Percentiles rank a stretch among this genome's conserved stretches.
Evolutionary conservation across 2,329 filamentous ascomycete species (phyloP).

Genomic region (Neurospora sp.): DNA sequence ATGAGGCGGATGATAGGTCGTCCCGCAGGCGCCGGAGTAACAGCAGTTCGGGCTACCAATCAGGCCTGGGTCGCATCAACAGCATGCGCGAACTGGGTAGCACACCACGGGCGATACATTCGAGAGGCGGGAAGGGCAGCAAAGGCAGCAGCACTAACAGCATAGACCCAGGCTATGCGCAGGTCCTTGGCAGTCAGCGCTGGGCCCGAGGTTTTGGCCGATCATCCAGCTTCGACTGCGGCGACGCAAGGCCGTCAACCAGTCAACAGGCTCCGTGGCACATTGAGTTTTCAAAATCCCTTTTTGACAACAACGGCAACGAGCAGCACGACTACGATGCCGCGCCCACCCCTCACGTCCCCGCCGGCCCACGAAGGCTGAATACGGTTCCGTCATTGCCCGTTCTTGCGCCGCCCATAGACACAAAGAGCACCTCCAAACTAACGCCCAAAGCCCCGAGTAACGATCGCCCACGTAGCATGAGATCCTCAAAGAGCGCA

Average conservation of each 20-base stretch:
- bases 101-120: constrained; percentile 37
- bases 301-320: constrained; percentile 36
- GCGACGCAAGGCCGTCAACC: constrained; percentile 32
- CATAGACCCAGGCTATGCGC: constrained; percentile 52
- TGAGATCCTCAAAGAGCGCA: constrained; percentile 44
- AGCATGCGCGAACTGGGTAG: constrained; percentile 44
- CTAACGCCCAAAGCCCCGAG: constrained; percentile 21
- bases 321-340: constrained; percentile 60
- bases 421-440: constrained; percentile 25
- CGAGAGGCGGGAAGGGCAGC: constrained; percentile 53
- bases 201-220: constrained; percentile 44
- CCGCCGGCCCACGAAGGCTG: constrained; percentile 58
- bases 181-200: constrained; percentile 47
- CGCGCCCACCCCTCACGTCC: constrained; percentile 77
- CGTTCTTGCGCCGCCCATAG: constrained; percentile 28
- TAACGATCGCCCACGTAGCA: constrained; percentile 46
- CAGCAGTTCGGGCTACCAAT: constrained; percentile 64
- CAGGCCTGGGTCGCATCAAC: constrained; percentile 50
- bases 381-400: constrained; percentile 26
- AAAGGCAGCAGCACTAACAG: constrained; percentile 62
- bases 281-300: constrained; percentile 38
- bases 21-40: constrained; percentile 63
- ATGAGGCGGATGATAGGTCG: constrained; percentile 46
- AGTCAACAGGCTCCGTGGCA: constrained; percentile 29
- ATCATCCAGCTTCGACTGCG: constrained; percentile 68